phyloP scores from a whole-genome alignment of 345 rosid species.

The Populus euphratica region DNA sequence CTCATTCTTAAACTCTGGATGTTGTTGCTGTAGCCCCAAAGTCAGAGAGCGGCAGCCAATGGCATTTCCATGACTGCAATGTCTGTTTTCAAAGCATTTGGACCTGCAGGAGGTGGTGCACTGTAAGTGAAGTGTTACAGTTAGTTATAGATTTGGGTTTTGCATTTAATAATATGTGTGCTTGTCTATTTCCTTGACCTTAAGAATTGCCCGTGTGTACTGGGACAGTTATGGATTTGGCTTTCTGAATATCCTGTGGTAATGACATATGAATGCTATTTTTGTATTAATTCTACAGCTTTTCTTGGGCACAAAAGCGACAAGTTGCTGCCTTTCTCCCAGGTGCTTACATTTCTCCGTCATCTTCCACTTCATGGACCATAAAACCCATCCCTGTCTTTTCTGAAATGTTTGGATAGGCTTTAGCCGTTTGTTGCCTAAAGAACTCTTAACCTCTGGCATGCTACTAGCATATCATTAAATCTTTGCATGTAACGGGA shows the following conservation, averaged over 20 bases:
- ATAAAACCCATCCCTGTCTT: background rate
- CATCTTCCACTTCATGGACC: background rate
- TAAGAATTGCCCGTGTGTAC: no score
- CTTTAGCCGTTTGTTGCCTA: background rate
- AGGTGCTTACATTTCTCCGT: constrained; percentile 20
- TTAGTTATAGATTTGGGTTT: no score
- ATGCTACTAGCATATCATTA: background rate
- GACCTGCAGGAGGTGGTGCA: constrained; percentile 67
- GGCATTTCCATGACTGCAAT: constrained; percentile 61
- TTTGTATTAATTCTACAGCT: constrained; percentile 22
- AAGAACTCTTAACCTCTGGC: background rate
- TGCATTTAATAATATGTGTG: no score
- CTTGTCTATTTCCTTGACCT: no score
- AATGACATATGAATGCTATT: no score
- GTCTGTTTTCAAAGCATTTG: constrained; percentile 62
- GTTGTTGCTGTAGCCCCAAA: constrained; percentile 37
- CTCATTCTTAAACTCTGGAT: background rate
- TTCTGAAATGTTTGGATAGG: background rate
- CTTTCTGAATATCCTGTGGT: no score
- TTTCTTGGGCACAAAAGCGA: constrained; percentile 58
- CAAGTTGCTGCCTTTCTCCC: constrained; percentile 46
- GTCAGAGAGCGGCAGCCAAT: constrained; percentile 59
- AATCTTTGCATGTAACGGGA: background rate
- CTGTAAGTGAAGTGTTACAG: constrained; percentile 39
- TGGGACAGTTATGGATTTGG: no score